phyloP scores from a whole-genome alignment of 1,139 yeast species.

The Kodamaea plutei region DNA sequence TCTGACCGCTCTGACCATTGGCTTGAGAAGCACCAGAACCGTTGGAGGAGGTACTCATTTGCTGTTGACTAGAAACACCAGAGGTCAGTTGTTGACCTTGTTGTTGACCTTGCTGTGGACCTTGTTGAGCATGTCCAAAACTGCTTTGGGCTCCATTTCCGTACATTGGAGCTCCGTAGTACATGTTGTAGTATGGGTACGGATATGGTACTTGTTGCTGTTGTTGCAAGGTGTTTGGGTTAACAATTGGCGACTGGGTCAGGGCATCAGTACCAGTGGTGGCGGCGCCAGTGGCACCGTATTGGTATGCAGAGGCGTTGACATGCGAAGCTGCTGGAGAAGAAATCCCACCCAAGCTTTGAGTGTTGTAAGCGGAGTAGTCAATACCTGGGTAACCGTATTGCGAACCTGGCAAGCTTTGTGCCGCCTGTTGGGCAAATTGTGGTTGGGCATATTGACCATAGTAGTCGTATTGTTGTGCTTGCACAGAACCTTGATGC shows the following conservation, averaged over 20 bases:
- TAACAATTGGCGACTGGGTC: constrained; percentile 30
- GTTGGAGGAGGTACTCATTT: constrained; percentile 1
- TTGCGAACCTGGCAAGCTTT: constrained; percentile 37
- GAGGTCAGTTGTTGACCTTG: constrained; percentile 2
- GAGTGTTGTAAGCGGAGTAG: constrained; percentile 38
- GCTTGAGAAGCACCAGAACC: constrained; percentile 3
- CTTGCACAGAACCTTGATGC: constrained; percentile 6
- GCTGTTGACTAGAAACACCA: constrained; percentile 2
- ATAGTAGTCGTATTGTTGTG: constrained; percentile 31
- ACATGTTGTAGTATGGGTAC: constrained; percentile 45
- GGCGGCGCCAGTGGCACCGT: constrained; percentile 14
- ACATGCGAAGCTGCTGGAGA: constrained; percentile 38
- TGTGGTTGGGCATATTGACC: constrained; percentile 38
- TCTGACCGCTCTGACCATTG: constrained; percentile 11
- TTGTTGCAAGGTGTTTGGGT: constrained; percentile 24
- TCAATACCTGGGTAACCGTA: constrained; percentile 45
- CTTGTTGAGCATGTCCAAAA: constrained; percentile 13
- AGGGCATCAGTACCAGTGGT: constrained; percentile 15
- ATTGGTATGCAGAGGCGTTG: constrained; percentile 15
- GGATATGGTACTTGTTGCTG: constrained; percentile 32
- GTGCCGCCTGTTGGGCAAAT: constrained; percentile 40
- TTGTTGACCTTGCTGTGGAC: constrained; percentile 8
- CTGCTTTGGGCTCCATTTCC: constrained; percentile 29
- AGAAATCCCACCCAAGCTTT: constrained; percentile 23
- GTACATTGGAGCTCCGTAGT: constrained; percentile 42